These are phyloP conservation scores for Phytophthora quininea DNA, from an alignment of 352 stramenopile genomes.

Conservation along the genomic window DNA sequence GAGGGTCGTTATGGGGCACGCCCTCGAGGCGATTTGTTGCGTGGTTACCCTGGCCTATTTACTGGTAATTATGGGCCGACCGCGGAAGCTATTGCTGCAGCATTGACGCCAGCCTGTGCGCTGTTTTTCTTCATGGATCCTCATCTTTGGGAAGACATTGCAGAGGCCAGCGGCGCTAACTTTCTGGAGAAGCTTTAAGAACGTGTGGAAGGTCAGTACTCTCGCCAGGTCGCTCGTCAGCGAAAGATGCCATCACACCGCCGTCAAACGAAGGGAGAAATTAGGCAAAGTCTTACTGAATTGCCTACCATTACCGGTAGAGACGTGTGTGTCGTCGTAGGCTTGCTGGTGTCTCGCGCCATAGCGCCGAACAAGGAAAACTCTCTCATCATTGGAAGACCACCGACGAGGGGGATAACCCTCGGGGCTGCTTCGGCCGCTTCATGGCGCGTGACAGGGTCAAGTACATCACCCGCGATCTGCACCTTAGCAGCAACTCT, in stretches of 20 bases:
- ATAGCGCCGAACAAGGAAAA: background rate
- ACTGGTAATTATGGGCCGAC: constrained; percentile 8
- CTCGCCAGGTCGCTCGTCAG: constrained; percentile 2
- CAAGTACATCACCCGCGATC: background rate
- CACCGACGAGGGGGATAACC: background rate
- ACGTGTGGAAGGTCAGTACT: constrained; percentile 6
- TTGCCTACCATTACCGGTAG: background rate
- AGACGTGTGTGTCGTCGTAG: constrained; percentile 13
- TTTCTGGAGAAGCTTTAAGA: constrained; percentile 7
- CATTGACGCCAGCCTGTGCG: background rate
- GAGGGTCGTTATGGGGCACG: constrained; percentile 7
- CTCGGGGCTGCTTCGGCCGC: background rate
- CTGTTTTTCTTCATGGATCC: background rate
- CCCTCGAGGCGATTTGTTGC: background rate
- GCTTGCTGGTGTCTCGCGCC: constrained; percentile 6
- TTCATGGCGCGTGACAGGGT: background rate
- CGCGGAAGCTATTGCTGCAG: background rate
- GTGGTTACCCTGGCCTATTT: constrained; percentile 8
- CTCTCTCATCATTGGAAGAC: background rate
- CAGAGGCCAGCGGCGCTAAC: background rate
- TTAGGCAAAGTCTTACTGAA: background rate
- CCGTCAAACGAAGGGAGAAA: background rate
- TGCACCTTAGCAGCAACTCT: background rate
- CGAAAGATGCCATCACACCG: background rate
- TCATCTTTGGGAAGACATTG: background rate